A percentile compares a stretch with the other conserved stretches of the same genome.
phyloP scores from a whole-genome alignment of 176 grass and related monocot genomes.

The Elaeis guineensis region DNA sequence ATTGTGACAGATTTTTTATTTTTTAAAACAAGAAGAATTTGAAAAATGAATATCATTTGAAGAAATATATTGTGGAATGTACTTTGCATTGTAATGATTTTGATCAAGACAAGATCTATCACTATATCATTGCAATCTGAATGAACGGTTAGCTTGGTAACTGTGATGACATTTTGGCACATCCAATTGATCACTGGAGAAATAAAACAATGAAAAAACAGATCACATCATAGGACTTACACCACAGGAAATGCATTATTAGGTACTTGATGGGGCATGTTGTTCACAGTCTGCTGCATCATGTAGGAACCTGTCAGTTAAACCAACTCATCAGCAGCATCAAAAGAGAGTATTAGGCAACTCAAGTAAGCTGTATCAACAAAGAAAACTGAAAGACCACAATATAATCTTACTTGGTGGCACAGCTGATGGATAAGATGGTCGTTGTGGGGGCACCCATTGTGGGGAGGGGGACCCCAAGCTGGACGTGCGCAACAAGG shows the following conservation, averaged over 20 bases:
- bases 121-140: no score
- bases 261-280: conserved; percentile 23
- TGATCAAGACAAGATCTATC: no score
- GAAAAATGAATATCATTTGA: no score
- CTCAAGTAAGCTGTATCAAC: background rate
- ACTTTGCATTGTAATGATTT: no score
- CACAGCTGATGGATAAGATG: conserved; percentile 3
- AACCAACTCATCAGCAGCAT: conserved; percentile 1
- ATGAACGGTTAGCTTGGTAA: no score
- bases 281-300: conserved; percentile 26
- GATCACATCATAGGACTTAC: conserved; percentile 27
- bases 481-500: conserved; percentile 11
- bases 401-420: conserved; percentile 26
- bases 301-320: conserved; percentile 28
- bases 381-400: conserved; percentile 9
- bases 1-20: no score
- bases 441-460: conserved; percentile 25
- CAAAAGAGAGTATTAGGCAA: conserved; percentile 1
- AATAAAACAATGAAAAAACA: background rate
- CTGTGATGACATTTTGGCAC: no score
- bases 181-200: no score
- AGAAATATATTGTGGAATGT: no score
- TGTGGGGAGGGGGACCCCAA: conserved; percentile 21
- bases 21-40: no score
- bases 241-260: conserved; percentile 21